Evolutionary conservation across 768 basidiomycete genomes (phyloP), one percentile per base, ranked within the genome.

Genomic region (Tricholoma terreum): DNA sequence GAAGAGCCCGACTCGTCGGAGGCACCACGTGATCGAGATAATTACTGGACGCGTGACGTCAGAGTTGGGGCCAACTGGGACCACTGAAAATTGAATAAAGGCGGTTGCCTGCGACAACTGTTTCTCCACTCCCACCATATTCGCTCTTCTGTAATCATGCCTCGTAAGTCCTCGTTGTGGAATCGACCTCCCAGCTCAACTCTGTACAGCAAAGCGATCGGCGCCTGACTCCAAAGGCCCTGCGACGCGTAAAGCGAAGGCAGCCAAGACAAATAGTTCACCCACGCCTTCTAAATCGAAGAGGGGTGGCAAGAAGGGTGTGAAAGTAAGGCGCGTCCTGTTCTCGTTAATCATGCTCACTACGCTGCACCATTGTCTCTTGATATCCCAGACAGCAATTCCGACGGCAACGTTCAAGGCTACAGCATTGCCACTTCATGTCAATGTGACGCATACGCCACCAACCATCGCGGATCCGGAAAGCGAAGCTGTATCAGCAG

Each of bases 401-500:
- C 70, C 81, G 4, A 72, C 78, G 1, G 72, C 80, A 1, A 67
- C 73, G 9, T 90, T 90, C 75, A 85, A 81, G 63, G 71, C 77
- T n/a, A 80, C 79, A 55, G 90, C 90, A 7, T 70, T 84, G 14
- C 89, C 91, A 2, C 69, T 93, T 7, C 84, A 91, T 62, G 74
- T 85, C 49, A 80, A 78, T 61, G 60, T 89, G 52, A 86, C 85
- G 5, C 80, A 84, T 64, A 86, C 84, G 1, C 78, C 80, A 3
- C 83, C 83, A 9, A 64, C 67, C 21, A 67, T 75, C 31, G 51
- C 65, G 8, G 73, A 75, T 54, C 70, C 71, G n/a, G 74, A 74
- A 54, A 72, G 70, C n/a, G 74, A 69, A 30, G 66, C 73, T 21
- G 68, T 67, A 17, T 60, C 74, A 10, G 62, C 65, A 4, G 70